Evolutionary conservation across 2,329 filamentous ascomycete species (phyloP).

Genomic region (Fusarium incarnatum): DNA sequence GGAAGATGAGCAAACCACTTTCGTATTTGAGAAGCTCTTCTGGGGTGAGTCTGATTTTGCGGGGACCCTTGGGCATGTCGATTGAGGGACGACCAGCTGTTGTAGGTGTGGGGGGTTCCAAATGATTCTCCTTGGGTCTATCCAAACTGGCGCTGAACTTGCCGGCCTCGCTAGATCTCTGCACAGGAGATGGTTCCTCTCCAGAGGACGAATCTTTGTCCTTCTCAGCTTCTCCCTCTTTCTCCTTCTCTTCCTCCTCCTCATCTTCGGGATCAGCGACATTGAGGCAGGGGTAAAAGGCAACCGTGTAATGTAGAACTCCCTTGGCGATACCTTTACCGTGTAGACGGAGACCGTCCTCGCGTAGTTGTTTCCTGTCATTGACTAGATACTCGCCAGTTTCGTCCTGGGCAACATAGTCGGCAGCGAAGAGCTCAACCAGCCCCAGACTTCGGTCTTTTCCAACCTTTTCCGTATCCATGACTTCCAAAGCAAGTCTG

Average conservation of each 20-base stretch:
- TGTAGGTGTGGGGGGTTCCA: constrained; percentile 50
- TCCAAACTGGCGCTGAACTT: constrained; percentile 58
- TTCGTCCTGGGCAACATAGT: constrained; percentile 83
- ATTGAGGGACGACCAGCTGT: constrained; percentile 59
- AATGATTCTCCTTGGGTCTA: constrained; percentile 41
- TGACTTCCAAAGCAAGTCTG: constrained; percentile 88
- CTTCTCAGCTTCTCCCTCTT: constrained; percentile 41
- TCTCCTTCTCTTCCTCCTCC: constrained; percentile 64
- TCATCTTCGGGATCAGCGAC: constrained; percentile 91
- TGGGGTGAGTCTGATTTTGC: constrained; percentile 81
- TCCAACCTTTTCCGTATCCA: constrained; percentile 94
- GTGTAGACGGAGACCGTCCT: constrained; percentile 78
- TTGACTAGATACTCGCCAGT: constrained; percentile 84
- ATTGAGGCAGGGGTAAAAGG: constrained; percentile 92
- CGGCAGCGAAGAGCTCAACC: constrained; percentile 79
- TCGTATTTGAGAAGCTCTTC: constrained; percentile 89
- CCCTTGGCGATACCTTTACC: constrained; percentile 82
- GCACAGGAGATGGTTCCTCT: constrained; percentile 27
- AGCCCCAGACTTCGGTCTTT: constrained; percentile 90
- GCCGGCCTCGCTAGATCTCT: constrained; percentile 52
- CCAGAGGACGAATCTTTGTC: constrained; percentile 31
- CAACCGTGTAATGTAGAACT: constrained; percentile 80
- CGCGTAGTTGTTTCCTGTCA: constrained; percentile 76
- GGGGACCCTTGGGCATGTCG: constrained; percentile 66
- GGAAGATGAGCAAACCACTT: constrained; percentile 93